Evolutionary conservation across 164 flowering plant species (phyloP), one percentile per base, ranked within the genome.

Genomic region (Vitis rotundifolia): DNA sequence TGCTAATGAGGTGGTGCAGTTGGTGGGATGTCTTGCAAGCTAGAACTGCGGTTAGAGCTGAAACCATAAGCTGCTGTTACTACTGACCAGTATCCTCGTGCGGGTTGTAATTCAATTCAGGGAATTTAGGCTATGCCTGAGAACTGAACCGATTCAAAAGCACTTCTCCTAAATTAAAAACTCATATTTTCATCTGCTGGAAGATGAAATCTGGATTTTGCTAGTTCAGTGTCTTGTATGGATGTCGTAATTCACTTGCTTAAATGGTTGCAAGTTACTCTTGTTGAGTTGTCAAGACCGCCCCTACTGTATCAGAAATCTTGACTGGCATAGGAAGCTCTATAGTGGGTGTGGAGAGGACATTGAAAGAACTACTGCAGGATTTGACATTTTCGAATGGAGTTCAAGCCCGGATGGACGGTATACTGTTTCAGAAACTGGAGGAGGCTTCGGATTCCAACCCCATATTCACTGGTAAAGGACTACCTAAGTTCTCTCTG

Each of bases 381-480:
- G 91, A 85, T 53, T 60, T 91, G 74, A 70, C 87, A 69, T 79
- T 72, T 51, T 73, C 84, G 7, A 87, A 86, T 61, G 92, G 89
- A 65, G 87, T 94, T 71, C 93, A 94, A 78, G 95, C 97, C 53
- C 86, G 97, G 72, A 92, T 92, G 97, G 97, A 94, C 63, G 97
- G 97, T 22, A 88, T 92, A 67, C 44, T 94, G 81, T 84, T 87
- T 73, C 88, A 92, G 80, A 80, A 78, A 73, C 58, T 87, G 52
- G 89, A 84, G 50, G 87, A 80, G 61, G 63, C 75, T 59, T 74
- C 91, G 55, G 31, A 26, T 63, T 73, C 76, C 28, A 89, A 79
- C 52, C 85, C 91, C 48, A 77, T 92, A 62, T 60, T 87, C 47
- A 28, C 72, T 92, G 72, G 72, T 92, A 13, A 92, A 86, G 75